Conservation (phyloP, 1,139 yeast species). For the Nadsonia starkeyi-henricii region DNA sequence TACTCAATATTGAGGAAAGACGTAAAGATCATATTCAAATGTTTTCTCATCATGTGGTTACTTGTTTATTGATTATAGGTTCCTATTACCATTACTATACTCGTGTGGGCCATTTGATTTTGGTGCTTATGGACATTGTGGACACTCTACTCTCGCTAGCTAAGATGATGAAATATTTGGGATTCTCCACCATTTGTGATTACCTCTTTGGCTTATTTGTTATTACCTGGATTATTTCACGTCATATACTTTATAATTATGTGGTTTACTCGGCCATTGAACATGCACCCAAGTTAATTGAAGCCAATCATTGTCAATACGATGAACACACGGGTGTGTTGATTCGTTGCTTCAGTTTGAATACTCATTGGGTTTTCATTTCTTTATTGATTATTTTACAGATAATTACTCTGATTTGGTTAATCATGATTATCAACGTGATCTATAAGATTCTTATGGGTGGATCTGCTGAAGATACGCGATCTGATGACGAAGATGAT, state of each 20-base stretch:
- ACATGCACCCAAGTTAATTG: conserved; percentile 18
- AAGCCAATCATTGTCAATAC: conserved; percentile 14
- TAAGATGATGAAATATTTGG: conserved; percentile 63
- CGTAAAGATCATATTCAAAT: conserved; percentile 78
- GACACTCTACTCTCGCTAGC: conserved; percentile 63
- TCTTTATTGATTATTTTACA: conserved; percentile 53
- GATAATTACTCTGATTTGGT: conserved; percentile 55
- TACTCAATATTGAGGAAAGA: conserved; percentile 58
- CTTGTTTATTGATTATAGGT: conserved; percentile 52
- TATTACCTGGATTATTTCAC: conserved; percentile 50
- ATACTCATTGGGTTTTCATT: conserved; percentile 37
- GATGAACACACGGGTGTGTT: conserved; percentile 16
- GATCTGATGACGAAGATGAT: conserved; percentile 16
- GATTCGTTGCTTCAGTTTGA: conserved; percentile 45
- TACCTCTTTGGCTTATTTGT: conserved; percentile 53
- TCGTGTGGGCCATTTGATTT: conserved; percentile 65
- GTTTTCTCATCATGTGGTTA: conserved; percentile 80
- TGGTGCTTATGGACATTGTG: conserved; percentile 71
- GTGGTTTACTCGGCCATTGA: conserved; percentile 32
- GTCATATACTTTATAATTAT: conserved; percentile 67
- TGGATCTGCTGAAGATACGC: conserved; percentile 31
- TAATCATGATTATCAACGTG: conserved; percentile 56
- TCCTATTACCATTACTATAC: conserved; percentile 63
- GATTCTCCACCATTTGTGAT: conserved; percentile 49
- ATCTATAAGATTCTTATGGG: conserved; percentile 60